Evolutionary conservation across 768 basidiomycete species (phyloP).

Genomic region (Lactarius evosmus): DNA sequence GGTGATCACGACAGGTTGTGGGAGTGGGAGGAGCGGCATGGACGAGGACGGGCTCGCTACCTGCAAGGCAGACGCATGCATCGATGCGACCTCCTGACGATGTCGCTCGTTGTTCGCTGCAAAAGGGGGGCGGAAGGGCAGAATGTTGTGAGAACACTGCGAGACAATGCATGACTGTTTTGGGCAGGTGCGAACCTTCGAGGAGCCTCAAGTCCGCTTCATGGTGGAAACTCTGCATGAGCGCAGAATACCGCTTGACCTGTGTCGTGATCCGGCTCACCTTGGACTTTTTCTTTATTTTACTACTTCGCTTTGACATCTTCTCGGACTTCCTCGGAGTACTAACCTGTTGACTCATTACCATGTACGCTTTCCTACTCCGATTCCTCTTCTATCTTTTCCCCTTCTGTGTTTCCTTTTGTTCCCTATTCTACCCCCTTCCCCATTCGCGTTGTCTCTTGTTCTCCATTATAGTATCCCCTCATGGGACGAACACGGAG

Average conservation of each 20-base stretch:
- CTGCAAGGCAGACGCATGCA: constrained; percentile 25
- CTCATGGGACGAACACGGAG: no score
- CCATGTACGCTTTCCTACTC: no score
- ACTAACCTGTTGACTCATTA: no score
- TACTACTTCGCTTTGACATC: no score
- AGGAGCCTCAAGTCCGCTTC: constrained; percentile 70
- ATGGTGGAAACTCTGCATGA: constrained; percentile 76
- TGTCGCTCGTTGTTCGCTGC: constrained; percentile 32
- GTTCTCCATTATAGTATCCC: no score
- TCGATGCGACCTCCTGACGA: constrained; percentile 25
- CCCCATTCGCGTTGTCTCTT: no score
- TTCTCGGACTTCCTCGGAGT: no score
- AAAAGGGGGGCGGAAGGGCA: constrained; percentile 26
- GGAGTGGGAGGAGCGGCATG: constrained; percentile 3
- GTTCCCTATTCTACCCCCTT: no score
- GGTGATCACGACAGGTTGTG: constrained; percentile 18
- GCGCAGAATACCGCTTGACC: constrained; percentile 73
- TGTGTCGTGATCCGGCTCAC: no score
- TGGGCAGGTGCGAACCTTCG: constrained; percentile 47
- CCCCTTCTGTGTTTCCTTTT: no score
- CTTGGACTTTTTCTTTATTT: no score
- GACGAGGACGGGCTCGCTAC: constrained; percentile 20
- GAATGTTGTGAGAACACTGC: neutral
- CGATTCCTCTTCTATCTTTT: no score
- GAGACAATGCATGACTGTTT: neutral